Base-by-base conservation (phyloP, 352 stramenopile species). In the Pythium insidiosum region DNA sequence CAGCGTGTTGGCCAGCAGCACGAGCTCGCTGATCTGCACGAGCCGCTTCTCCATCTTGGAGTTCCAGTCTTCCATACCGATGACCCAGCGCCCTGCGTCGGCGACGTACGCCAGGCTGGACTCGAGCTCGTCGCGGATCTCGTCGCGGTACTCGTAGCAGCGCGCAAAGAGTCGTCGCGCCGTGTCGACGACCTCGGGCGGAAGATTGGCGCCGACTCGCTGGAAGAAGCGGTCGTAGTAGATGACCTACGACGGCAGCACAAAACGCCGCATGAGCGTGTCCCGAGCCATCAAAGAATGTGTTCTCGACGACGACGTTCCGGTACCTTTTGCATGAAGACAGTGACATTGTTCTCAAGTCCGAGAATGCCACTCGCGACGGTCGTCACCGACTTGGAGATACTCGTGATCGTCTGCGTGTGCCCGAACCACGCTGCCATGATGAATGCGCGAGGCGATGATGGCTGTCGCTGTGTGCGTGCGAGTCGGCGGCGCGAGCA, bases 161-260 rank as follows among this genome's bases (percentile, higher is more conserved):
- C 76, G 72, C 31, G 68, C 68, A 29, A 91, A 79, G 10, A 91
- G 58, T 19, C 73, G 54, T 13, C 39, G 43, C 3, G 78, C 73
- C 3, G 75, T 86, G 26, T 60, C 59, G 38, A 65, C 48, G 26
- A 91, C 62, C 43, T 81, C 78, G 65, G 30, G 35, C 9, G 78
- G 78, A 9, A 91, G 46, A 52, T 84, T 87, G 5, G 58, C 40
- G 23, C 53, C 56, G 56, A 80, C 68, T 43, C 78, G 78, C 57
- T 84, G 63, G 53, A 91, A 91, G 35, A 84, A 91, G 41, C 79
- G 72, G 36, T 91, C 78, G 49, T 80, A 88, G 56, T 88, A 91
- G 51, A 79, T 77, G 24, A 90, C 78, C 77, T 90, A 55, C 24
- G 45, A n/a, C 23, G 12, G 24, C 37, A 48, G 13, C 19, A 22